Base-by-base conservation (phyloP, 2,329 filamentous ascomycete species). In the Rutstroemia sydowiana region DNA sequence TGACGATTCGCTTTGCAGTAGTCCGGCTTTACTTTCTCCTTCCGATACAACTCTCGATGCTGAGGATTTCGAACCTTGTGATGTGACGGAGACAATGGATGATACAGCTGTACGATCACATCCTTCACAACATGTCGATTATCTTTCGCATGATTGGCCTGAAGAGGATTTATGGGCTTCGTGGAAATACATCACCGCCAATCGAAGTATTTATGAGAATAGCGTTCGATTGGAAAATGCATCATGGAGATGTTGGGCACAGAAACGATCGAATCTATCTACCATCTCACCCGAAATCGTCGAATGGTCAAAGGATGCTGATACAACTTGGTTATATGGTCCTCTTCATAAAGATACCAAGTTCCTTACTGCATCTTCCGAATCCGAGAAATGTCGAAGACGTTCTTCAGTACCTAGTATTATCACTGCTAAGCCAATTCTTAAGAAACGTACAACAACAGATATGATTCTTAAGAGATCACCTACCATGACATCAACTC, bases 141-240 rank as follows among this genome's bases (percentile, higher is more conserved):
- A 97, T 66, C 76, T 97, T 34, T 95, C 91, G 16, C 88, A 97
- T 66, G 84, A 95, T 58, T 98, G 93, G 93, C 83, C 80, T 56
- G 91, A 97, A 70, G 92, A 97, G 70, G 93, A 98, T 69, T 95
- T 97, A 14, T 97, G 91, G 91, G 85, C 88, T 5, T 96, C 92
- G 1, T 97, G 93, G 93, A 84, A 90, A 65, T 93, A 95, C 66
- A 88, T 97, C 61, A 83, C 91, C 14, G 84, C 87, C 26, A 87
- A 88, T 63, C 78, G 85, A 61, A 82, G 82, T 54, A 79, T 88
- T 48, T 95, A 95, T 59, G 83, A 81, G 61, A 92, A 96, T 67
- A 81, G 86, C 32, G 84, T 84, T 31, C 78, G 93, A 45, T 71
- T 97, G 28, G 93, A 97, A 69, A 97, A 98, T 69, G 93, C 93